Base-by-base conservation (phyloP, 2,329 filamentous ascomycete genomes). In the Diaporthe sp. region DNA sequence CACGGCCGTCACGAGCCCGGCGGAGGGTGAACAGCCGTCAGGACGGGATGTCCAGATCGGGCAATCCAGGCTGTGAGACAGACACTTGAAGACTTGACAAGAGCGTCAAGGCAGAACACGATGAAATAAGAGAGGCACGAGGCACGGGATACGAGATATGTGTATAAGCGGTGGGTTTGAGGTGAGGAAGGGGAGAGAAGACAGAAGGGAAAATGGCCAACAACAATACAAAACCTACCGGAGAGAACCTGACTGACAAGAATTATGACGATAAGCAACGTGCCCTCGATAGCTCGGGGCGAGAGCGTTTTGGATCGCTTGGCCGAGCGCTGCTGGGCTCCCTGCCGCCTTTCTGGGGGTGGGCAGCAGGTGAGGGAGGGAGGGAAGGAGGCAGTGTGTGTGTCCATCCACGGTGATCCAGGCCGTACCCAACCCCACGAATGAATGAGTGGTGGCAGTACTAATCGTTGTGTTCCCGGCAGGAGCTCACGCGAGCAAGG, bases 401-500 rank as follows among this genome's bases (percentile, higher is more conserved):
- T 47, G 60, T 64, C 17, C 38, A 19, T 64, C 35, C 35, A 30
- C 25, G 40, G 42, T 66, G 60, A 66, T 47, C 17, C 25, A 47
- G 61, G 61, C 61, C 40, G 38, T 25, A n/a, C 25, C 40, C 60
- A 45, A 66, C 52, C 40, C 40, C 57, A 47, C 30, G n/a, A 42
- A 15, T 66, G 42, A 25, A 17, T 33, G 40, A n/a, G 42, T n/a
- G 6, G 19, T 22, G 33, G 60, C 25, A n/a, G 35, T 38, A 45
- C 38, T 10, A n/a, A n/a, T n/a, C n/a, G 42, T n/a, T 35, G 64
- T 71, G 55, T 64, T 50, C 40, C 67, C 60, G 74, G 74, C 35
- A 76, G 42, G 72, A 61, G 74, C 74, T 72, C 74, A 74, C 73
- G 68, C 69, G 72, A 69, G 67, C 74, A 76, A 33, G 38, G 71